Percentiles rank a stretch among this genome's conserved stretches.
Conservation (phyloP, 306 rosid genomes). For the Casuarina cunninghamiana region DNA sequence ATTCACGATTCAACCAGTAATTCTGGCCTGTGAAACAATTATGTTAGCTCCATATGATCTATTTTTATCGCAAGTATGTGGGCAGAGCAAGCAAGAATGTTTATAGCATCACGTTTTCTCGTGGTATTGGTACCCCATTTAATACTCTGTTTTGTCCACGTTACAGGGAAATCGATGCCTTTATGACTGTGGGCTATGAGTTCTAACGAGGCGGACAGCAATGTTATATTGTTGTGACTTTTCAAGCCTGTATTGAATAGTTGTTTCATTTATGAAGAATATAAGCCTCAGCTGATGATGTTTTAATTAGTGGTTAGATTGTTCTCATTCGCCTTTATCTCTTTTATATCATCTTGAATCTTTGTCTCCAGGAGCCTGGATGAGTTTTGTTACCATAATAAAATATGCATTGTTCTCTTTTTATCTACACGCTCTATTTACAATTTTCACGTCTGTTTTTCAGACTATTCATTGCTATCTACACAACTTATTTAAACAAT, state of each 20-base stretch:
- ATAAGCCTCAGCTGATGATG: not conserved
- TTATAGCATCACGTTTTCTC: constrained; percentile 3
- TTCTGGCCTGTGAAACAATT: constrained; percentile 1
- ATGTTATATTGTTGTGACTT: constrained; percentile 25
- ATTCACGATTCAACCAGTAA: not conserved
- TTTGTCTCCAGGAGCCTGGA: constrained; percentile 16
- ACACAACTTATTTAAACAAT: too few relatives aligned
- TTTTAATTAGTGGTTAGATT: constrained; percentile 12
- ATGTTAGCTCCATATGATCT: not conserved
- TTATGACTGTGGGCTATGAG: constrained; percentile 47
- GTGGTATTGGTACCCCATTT: constrained; percentile 1
- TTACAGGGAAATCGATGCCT: constrained; percentile 97
- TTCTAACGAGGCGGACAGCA: constrained; percentile 31
- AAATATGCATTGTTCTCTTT: not conserved
- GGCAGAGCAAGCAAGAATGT: not conserved
- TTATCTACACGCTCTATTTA: too few relatives aligned
- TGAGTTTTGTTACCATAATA: constrained; percentile 8
- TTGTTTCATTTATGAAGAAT: constrained; percentile 22
- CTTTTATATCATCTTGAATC: constrained; percentile 3
- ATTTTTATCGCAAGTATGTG: not conserved
- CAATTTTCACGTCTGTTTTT: too few relatives aligned
- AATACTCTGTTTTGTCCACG: constrained; percentile 23
- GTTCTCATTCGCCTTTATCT: constrained; percentile 22
- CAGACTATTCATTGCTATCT: too few relatives aligned
- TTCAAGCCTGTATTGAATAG: constrained; percentile 25